These are phyloP conservation scores for Syzygium aqueum DNA, from an alignment of 345 rosid genomes.

Conservation along the genomic window DNA sequence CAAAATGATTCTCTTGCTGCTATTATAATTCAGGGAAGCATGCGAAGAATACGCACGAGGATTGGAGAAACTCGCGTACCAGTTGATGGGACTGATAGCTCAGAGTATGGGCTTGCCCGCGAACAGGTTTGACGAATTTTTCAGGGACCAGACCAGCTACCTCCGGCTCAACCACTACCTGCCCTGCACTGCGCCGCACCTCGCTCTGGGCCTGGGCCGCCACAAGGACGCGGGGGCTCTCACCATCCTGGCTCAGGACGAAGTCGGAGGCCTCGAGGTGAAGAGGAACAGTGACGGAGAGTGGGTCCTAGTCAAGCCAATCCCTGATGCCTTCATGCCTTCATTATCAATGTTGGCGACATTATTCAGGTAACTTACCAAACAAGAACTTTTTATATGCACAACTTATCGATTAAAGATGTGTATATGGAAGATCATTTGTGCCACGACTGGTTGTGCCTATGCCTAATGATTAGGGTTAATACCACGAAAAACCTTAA, in stretches of 20 bases:
- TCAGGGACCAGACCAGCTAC: constrained; percentile 34
- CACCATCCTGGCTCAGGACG: constrained; percentile 20
- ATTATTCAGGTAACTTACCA: not conserved
- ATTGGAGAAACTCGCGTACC: constrained; percentile 32
- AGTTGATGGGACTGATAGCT: constrained; percentile 39
- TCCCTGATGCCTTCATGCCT: constrained; percentile 15
- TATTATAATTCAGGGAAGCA: constrained; percentile 18
- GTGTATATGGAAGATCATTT: not conserved
- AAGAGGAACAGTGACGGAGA: constrained; percentile 21
- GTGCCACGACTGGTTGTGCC: not conserved
- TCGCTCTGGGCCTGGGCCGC: constrained; percentile 17
- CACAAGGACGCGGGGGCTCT: constrained; percentile 17
- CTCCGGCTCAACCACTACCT: constrained; percentile 17
- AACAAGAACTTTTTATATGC: not conserved
- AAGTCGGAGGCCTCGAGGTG: constrained; percentile 23
- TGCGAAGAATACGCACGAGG: constrained; percentile 38
- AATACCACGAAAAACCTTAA: too few species aligned
- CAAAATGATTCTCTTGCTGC: not conserved
- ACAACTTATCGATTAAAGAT: not conserved
- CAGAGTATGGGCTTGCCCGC: constrained; percentile 41
- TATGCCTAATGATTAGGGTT: not conserved
- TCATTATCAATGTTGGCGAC: not conserved
- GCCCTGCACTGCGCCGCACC: constrained; percentile 14
- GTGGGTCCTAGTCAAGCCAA: constrained; percentile 20
- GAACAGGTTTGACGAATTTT: constrained; percentile 30